Evolutionary conservation across 1,284 basidiomycete genomes (phyloP).

Genomic region (Tetrapyrgos nigripes): DNA sequence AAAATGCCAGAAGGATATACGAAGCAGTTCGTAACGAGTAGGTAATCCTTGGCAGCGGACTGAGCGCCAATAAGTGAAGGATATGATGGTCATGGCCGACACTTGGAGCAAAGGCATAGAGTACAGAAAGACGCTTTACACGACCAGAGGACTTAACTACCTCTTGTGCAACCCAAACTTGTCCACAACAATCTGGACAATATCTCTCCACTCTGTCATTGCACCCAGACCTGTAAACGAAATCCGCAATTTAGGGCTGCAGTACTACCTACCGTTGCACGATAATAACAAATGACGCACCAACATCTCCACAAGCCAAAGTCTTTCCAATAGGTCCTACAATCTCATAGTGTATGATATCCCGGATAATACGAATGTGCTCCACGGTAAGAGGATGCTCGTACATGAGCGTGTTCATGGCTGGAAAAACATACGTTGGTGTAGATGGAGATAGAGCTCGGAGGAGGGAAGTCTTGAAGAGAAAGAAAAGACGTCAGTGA

Average conservation of each 20-base stretch:
- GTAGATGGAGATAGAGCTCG: conserved; percentile 85
- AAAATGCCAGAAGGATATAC: too few relatives aligned
- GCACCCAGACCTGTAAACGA: conserved; percentile 75
- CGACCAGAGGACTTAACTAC: too few relatives aligned
- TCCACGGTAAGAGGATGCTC: conserved; percentile 90
- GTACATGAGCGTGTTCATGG: conserved; percentile 99
- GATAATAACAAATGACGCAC: conserved; percentile 46
- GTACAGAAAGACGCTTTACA: too few relatives aligned
- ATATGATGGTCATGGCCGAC: too few relatives aligned
- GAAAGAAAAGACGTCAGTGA: neutral
- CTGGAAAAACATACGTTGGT: conserved; percentile 90
- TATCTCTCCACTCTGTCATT: conserved; percentile 92
- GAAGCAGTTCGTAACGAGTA: too few relatives aligned
- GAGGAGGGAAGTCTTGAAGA: conserved; percentile 82
- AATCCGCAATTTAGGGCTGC: neutral
- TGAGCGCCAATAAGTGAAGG: too few relatives aligned
- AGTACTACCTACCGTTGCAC: too few relatives aligned
- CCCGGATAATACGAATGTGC: conserved; percentile 76
- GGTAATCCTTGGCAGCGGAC: too few relatives aligned
- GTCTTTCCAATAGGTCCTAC: conserved; percentile 87
- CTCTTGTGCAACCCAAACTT: conserved; percentile 44
- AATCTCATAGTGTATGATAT: conserved; percentile 82
- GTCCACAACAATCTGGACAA: conserved; percentile 73
- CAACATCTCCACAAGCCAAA: conserved; percentile 93
- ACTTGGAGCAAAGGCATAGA: too few relatives aligned